Conservation (phyloP, 179 eudicot genomes). For the Carnegiea gigantea region DNA sequence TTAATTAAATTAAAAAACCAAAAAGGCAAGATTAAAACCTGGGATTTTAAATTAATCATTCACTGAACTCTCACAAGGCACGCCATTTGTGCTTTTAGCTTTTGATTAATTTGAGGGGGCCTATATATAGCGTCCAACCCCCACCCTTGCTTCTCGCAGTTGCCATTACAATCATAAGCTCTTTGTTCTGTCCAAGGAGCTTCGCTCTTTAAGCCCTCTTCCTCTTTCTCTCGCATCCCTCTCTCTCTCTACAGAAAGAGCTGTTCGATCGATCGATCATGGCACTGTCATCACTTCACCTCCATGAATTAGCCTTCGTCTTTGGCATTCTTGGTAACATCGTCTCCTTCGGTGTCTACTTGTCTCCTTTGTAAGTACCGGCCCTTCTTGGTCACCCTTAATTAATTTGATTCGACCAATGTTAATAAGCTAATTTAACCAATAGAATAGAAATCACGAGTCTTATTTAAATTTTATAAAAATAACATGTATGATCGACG, state of each 20-base stretch:
- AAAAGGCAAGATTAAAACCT: not conserved
- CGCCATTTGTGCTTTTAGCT: constrained; percentile 21
- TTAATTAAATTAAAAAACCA: not conserved
- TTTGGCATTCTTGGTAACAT: constrained; percentile 72
- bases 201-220: not conserved
- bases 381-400: no score
- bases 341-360: constrained; percentile 63
- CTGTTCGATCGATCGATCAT: constrained; percentile 1
- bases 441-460: not conserved
- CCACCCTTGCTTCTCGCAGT: constrained; percentile 26
- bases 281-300: constrained; percentile 24
- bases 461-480: not conserved
- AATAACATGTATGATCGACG: not conserved
- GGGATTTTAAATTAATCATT: not conserved
- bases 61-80: constrained; percentile 15
- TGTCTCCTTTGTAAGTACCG: constrained; percentile 57
- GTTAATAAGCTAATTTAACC: not conserved
- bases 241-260: not conserved
- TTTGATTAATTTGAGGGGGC: not conserved
- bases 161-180: constrained; percentile 18
- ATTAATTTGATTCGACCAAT: no score
- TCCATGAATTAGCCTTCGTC: constrained; percentile 35
- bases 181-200: not conserved
- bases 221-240: not conserved
- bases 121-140: constrained; percentile 18